phyloP scores from a whole-genome alignment of 2,329 filamentous ascomycete genomes.

The Ophiostoma perfectum region DNA sequence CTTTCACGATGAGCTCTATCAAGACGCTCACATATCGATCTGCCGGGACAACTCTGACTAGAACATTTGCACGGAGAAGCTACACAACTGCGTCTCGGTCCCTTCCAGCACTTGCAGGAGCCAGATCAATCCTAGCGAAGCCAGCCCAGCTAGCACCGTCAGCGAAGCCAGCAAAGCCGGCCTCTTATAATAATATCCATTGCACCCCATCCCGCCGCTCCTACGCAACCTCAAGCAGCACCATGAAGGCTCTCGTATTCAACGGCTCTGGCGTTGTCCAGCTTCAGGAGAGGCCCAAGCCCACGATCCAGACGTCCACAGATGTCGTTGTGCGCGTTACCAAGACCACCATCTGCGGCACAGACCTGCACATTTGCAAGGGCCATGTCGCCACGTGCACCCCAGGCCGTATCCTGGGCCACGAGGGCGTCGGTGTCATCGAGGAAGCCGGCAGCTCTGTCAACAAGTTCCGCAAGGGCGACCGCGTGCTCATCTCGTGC shows the following conservation, averaged over 20 bases:
- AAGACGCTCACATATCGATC: slow-evolving; percentile 1
- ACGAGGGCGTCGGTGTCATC: slow-evolving; percentile 49
- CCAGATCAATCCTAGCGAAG: neutral
- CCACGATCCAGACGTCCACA: slow-evolving; percentile 37
- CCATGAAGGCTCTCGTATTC: slow-evolving; percentile 47
- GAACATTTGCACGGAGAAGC: neutral
- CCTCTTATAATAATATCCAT: neutral
- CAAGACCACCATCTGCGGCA: slow-evolving; percentile 49
- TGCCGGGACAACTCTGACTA: neutral
- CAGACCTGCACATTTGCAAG: slow-evolving; percentile 51
- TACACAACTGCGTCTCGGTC: neutral
- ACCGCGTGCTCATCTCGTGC: slow-evolving; percentile 48
- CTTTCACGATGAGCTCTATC: neutral
- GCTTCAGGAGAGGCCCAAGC: slow-evolving; percentile 40
- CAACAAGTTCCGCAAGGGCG: slow-evolving; percentile 43
- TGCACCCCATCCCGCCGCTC: neutral
- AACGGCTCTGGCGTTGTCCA: slow-evolving; percentile 33
- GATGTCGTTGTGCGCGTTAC: slow-evolving; percentile 47
- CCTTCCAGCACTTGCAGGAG: neutral
- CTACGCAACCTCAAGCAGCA: neutral
- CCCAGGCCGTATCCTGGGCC: slow-evolving; percentile 45
- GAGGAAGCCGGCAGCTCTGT: slow-evolving; percentile 43
- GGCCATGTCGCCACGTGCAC: slow-evolving; percentile 47
- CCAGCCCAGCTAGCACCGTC: no score
- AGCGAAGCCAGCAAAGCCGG: neutral